phyloP scores from a whole-genome alignment of 2,329 filamentous ascomycete genomes.

The Sporothrix brunneoviolacea region DNA sequence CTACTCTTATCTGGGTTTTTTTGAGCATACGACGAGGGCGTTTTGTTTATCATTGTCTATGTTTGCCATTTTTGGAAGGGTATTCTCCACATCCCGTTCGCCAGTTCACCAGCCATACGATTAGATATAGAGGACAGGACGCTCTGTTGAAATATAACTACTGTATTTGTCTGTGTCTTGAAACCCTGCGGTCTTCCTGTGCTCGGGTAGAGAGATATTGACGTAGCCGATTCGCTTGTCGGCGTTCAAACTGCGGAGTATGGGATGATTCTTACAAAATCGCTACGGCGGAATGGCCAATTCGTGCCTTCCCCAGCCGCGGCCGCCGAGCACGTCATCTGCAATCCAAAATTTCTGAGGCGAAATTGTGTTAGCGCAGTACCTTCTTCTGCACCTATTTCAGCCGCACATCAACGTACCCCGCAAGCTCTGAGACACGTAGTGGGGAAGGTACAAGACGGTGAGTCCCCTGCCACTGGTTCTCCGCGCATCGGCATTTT shows the following conservation, averaged over 20 bases:
- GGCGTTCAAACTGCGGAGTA: no score
- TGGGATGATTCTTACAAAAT: no score
- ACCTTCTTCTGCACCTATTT: background rate
- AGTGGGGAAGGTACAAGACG: constrained; percentile 7
- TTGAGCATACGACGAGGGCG: constrained; percentile 2
- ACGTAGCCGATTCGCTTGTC: no score
- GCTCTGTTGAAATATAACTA: no score
- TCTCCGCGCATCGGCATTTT: constrained; percentile 10
- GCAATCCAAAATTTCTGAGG: background rate
- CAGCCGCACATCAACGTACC: background rate
- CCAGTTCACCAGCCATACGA: no score
- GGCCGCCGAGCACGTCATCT: constrained; percentile 13
- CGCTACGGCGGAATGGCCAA: no score
- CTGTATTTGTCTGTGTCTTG: no score
- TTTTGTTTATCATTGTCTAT: background rate
- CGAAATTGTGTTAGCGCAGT: background rate
- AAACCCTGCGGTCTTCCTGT: no score
- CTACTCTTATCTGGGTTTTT: constrained; percentile 5
- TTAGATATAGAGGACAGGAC: no score
- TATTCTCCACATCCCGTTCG: no score
- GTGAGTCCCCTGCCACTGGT: background rate
- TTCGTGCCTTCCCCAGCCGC: no score
- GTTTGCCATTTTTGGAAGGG: background rate
- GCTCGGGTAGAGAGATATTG: no score
- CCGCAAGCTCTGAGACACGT: background rate